phyloP scores from a whole-genome alignment of 768 basidiomycete genomes.

The Suillus spraguei region DNA sequence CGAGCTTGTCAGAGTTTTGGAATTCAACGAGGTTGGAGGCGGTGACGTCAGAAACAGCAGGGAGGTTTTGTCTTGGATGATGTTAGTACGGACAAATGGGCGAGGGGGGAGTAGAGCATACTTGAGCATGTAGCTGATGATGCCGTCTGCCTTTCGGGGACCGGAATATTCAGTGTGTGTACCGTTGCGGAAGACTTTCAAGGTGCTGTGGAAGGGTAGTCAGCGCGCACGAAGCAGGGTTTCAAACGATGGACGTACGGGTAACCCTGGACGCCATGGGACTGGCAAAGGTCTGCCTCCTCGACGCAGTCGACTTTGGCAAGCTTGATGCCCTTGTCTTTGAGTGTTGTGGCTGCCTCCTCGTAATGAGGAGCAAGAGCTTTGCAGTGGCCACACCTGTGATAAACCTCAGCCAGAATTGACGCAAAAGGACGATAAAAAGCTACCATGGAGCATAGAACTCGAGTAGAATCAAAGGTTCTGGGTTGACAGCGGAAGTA shows the following conservation, averaged over 20 bases:
- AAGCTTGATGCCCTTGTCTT: slow-evolving; percentile 85
- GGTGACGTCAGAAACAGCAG: slow-evolving; percentile 87
- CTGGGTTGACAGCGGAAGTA: slow-evolving; percentile 60
- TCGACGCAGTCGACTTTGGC: slow-evolving; percentile 99
- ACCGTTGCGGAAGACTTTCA: slow-evolving; percentile 92
- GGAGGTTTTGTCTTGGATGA: slow-evolving; percentile 78
- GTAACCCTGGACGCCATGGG: slow-evolving; percentile 90
- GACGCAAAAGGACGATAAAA: background rate
- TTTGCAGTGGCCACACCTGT: slow-evolving; percentile 95
- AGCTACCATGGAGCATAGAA: slow-evolving; percentile 89
- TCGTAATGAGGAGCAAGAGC: slow-evolving; percentile 93
- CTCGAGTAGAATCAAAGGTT: slow-evolving; percentile 86
- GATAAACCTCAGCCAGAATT: background rate
- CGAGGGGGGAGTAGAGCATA: slow-evolving; percentile 37
- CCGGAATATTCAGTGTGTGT: slow-evolving; percentile 80
- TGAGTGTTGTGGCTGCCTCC: slow-evolving; percentile 90
- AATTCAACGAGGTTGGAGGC: slow-evolving; percentile 80
- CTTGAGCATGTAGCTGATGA: slow-evolving; percentile 97
- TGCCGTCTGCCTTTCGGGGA: slow-evolving; percentile 93
- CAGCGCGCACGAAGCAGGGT: background rate
- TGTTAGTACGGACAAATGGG: slow-evolving; percentile 11
- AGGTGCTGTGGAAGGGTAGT: slow-evolving; percentile 51
- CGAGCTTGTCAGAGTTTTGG: slow-evolving; percentile 86
- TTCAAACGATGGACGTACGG: slow-evolving; percentile 58
- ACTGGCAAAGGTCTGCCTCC: slow-evolving; percentile 87